Evolutionary conservation across 257 asterid genomes (phyloP).

Genomic region (Solanum neorickii): DNA sequence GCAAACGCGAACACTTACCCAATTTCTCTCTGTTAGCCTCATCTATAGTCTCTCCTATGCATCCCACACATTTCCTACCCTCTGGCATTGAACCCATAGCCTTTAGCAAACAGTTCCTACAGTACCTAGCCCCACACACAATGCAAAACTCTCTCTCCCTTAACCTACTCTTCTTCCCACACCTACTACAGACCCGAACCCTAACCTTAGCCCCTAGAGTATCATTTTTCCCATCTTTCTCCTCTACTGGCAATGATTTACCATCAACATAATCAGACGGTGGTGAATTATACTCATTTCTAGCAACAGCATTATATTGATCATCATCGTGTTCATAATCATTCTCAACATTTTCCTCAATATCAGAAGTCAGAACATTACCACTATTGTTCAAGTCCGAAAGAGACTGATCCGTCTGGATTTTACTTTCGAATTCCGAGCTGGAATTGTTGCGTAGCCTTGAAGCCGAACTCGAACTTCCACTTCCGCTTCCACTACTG

Average conservation of each 20-base stretch:
- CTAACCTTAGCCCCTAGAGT: not conserved
- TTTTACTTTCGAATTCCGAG: constrained; percentile 9
- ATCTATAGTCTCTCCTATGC: constrained; percentile 48
- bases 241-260: not conserved
- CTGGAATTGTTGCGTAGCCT: constrained; percentile 12
- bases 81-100: constrained; percentile 87
- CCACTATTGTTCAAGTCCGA: constrained; percentile 1
- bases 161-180: constrained; percentile 29
- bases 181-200: constrained; percentile 31
- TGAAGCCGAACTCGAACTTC: constrained; percentile 6
- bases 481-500: not conserved
- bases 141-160: constrained; percentile 30
- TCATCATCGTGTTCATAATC: constrained; percentile 1
- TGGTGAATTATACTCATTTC: not conserved
- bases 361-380: not conserved
- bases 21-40: constrained; percentile 39
- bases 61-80: constrained; percentile 68
- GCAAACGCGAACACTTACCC: constrained; percentile 36
- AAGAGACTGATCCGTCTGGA: not conserved
- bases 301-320: not conserved
- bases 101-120: constrained; percentile 46
- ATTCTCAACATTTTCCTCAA: not conserved
- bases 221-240: not conserved
- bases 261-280: not conserved
- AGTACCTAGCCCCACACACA: constrained; percentile 62